These are phyloP conservation scores for Rhizopogon vesiculosus DNA, from an alignment of 768 basidiomycete species.

Conservation along the genomic window DNA sequence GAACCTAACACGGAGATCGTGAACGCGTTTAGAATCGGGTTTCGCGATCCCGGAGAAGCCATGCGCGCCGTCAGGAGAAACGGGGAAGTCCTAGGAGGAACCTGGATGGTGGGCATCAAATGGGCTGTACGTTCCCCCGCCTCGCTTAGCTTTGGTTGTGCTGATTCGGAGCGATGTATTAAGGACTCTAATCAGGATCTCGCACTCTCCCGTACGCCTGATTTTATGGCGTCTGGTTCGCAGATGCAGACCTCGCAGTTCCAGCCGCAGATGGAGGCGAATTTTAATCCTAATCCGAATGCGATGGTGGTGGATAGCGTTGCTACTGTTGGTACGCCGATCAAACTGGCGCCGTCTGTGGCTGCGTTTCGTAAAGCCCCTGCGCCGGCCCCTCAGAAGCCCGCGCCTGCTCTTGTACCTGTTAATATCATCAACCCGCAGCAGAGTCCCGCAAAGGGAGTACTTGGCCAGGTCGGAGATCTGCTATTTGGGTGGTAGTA, in stretches of 20 bases:
- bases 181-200: slow-evolving; percentile 56
- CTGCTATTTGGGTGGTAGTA: slow-evolving; percentile 77
- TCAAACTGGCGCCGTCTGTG: slow-evolving; percentile 66
- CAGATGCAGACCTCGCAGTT: slow-evolving; percentile 1
- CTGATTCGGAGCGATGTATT: not conserved
- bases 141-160: not conserved
- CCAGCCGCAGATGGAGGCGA: slow-evolving; percentile 10
- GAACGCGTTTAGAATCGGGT: slow-evolving; percentile 84
- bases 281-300: slow-evolving; percentile 33
- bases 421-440: slow-evolving; percentile 11
- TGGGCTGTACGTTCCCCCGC: slow-evolving; percentile 61
- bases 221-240: slow-evolving; percentile 11
- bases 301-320: slow-evolving; percentile 45
- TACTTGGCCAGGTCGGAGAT: slow-evolving; percentile 75
- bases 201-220: slow-evolving; percentile 26
- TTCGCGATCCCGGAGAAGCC: slow-evolving; percentile 65
- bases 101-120: slow-evolving; percentile 83
- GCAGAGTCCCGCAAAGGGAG: slow-evolving; percentile 45
- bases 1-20: slow-evolving; percentile 62
- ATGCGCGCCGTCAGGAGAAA: slow-evolving; percentile 77
- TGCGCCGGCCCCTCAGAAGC: slow-evolving; percentile 20
- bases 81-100: slow-evolving; percentile 70
- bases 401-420: slow-evolving; percentile 5
- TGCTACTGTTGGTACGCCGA: slow-evolving; percentile 61
- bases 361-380: slow-evolving; percentile 63